Evolutionary conservation across 352 stramenopile genomes (phyloP).

Genomic region (Thraustochytrium sp.): DNA sequence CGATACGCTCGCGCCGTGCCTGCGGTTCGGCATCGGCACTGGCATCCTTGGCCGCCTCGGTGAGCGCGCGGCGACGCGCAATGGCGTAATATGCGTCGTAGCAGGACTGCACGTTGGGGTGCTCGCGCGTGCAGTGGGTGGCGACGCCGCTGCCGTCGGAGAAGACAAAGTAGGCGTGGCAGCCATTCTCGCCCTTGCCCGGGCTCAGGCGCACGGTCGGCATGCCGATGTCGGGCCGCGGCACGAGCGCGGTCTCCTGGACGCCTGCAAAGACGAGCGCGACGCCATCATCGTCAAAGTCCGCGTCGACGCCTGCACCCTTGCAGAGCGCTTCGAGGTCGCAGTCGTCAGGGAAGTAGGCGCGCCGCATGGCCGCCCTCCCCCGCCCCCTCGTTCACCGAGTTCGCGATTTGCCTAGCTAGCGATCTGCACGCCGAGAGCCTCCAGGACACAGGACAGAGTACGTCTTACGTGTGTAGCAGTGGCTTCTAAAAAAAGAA

Average conservation of each 20-base stretch:
- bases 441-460: no score
- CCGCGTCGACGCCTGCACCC: not conserved
- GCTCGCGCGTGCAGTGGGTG: not conserved
- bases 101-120: not conserved
- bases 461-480: no score
- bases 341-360: conserved; percentile 17
- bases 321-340: conserved; percentile 19
- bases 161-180: conserved; percentile 14
- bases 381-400: no score
- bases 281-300: conserved; percentile 11
- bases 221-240: not conserved
- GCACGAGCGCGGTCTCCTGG: not conserved
- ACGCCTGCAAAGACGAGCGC: not conserved
- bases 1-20: not conserved
- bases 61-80: not conserved
- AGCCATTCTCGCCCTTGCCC: not conserved
- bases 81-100: conserved; percentile 14
- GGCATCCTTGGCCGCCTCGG: not conserved
- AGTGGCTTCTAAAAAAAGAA: no score
- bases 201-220: not conserved
- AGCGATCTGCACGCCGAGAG: no score
- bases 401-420: no score
- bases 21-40: not conserved
- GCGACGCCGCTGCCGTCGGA: not conserved
- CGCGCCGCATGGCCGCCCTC: not conserved